Evolutionary conservation across 345 rosid genomes (phyloP).

Genomic region (Trapa incisa): DNA sequence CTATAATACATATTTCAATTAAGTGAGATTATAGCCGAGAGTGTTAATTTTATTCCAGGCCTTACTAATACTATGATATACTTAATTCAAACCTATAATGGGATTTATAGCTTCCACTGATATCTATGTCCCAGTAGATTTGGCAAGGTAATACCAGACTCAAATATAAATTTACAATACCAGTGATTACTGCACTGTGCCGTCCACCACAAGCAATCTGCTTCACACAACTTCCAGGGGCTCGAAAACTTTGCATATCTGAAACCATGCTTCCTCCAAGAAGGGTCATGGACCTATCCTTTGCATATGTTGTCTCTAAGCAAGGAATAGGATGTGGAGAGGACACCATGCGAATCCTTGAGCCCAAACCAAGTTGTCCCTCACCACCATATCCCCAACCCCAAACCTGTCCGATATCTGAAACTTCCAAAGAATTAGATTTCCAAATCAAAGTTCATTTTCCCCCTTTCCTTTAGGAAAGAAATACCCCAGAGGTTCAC

Average conservation of each 20-base stretch:
- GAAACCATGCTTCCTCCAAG: conserved; percentile 43
- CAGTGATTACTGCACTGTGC: conserved; percentile 90
- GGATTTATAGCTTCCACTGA: too few species aligned
- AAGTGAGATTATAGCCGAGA: too few species aligned
- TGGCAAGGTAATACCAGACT: too few species aligned
- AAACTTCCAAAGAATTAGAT: conserved; percentile 33
- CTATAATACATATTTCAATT: too few species aligned
- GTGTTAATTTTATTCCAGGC: too few species aligned
- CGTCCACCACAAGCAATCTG: conserved; percentile 93
- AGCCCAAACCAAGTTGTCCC: conserved; percentile 98
- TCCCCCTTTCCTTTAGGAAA: neutral
- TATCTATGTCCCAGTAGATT: too few species aligned
- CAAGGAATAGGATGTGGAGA: conserved; percentile 90
- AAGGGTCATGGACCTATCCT: conserved; percentile 19
- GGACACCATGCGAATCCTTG: conserved; percentile 85
- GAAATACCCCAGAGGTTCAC: neutral
- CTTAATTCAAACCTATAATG: too few species aligned
- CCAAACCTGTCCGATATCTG: conserved; percentile 98
- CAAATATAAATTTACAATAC: conserved; percentile 17
- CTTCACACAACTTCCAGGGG: conserved; percentile 80
- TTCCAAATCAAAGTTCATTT: conserved; percentile 12
- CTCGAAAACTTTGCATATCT: conserved; percentile 44
- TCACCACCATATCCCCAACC: conserved; percentile 99
- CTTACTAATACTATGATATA: too few species aligned
- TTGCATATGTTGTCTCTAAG: conserved; percentile 22